Evolutionary conservation across 2,329 filamentous ascomycete genomes (phyloP), one percentile per base, ranked within the genome.

Genomic region (Nannizziopsis barbatae): DNA sequence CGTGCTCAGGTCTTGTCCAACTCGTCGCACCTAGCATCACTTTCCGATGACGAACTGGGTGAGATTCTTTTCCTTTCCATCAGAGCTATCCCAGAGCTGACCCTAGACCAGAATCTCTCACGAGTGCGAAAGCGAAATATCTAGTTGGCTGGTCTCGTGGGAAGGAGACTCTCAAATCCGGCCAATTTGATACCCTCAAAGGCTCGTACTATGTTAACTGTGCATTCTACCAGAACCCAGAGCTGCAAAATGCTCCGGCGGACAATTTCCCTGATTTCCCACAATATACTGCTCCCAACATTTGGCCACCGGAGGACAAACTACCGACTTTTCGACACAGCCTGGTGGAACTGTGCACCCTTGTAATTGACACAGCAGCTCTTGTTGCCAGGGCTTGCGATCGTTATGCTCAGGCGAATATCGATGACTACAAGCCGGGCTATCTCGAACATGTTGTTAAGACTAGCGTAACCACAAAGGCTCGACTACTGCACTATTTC

Each of bases 301-400:
- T 95, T 50, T 98, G 92, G 92, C 92, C 90, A 0, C 65, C 71
- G 0, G 74, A 81, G 42, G 65, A 71, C 2, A 71, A 78, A 1
- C 73, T 96, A 1, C 85, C 87, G 0, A 84, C 83, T 0, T 95
- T 95, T 69, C 77, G 78, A 51, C 66, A 71, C 33, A 79, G 80
- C 0, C 78, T 94, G 52, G 82, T 90, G 56, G 72, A 78, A 35
- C 75, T 96, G 27, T 95, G 89, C 64, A 72, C 71, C 0, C 69
- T 96, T 53, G 86, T 96, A 58, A 95, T 96, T 56, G 87, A 95
- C 59, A 84, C 83, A 0, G 92, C 87, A 1, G 84, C 84, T 2
- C 73, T 96, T 7, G 92, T 98, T 5, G 92, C 92, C 1, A 73
- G 81, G n/a, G 87, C 86, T 2, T 95, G 90, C 66, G 90, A 95